phyloP scores from a whole-genome alignment of 805 yeast genomes.

The Kockiozyma suomiensis region DNA sequence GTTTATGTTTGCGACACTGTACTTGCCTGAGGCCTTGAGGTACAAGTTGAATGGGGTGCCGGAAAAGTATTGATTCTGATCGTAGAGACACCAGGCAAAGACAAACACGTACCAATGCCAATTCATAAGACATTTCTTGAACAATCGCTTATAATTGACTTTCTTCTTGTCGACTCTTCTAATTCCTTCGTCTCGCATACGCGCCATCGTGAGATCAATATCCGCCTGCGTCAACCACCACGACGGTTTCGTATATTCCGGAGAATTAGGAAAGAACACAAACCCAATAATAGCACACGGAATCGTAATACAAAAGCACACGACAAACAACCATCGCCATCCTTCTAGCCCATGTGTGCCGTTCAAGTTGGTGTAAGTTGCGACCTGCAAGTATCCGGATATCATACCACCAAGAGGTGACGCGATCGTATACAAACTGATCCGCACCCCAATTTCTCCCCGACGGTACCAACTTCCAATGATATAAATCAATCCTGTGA shows the following conservation, averaged over 20 bases:
- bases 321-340: slow-evolving; percentile 68
- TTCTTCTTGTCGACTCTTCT: slow-evolving; percentile 34
- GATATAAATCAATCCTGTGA: slow-evolving; percentile 50
- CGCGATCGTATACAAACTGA: slow-evolving; percentile 47
- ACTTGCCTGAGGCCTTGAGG: slow-evolving; percentile 42
- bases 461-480: slow-evolving; percentile 60
- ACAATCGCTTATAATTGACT: slow-evolving; percentile 38
- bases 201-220: slow-evolving; percentile 41
- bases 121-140: slow-evolving; percentile 40
- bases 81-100: slow-evolving; percentile 26
- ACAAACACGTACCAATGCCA: slow-evolving; percentile 44
- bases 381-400: slow-evolving; percentile 58
- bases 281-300: slow-evolving; percentile 47
- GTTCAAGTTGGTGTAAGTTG: slow-evolving; percentile 49
- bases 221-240: slow-evolving; percentile 45
- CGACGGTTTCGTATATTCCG: slow-evolving; percentile 42
- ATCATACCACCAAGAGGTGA: slow-evolving; percentile 49
- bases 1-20: slow-evolving; percentile 43
- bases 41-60: slow-evolving; percentile 43
- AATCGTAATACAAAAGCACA: slow-evolving; percentile 53
- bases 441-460: slow-evolving; percentile 53
- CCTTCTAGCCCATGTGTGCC: slow-evolving; percentile 53
- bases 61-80: slow-evolving; percentile 18
- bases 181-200: slow-evolving; percentile 40
- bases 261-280: slow-evolving; percentile 58